Evolutionary conservation across 2,329 filamentous ascomycete species (phyloP).

Genomic region (Delphinella strobiligena): DNA sequence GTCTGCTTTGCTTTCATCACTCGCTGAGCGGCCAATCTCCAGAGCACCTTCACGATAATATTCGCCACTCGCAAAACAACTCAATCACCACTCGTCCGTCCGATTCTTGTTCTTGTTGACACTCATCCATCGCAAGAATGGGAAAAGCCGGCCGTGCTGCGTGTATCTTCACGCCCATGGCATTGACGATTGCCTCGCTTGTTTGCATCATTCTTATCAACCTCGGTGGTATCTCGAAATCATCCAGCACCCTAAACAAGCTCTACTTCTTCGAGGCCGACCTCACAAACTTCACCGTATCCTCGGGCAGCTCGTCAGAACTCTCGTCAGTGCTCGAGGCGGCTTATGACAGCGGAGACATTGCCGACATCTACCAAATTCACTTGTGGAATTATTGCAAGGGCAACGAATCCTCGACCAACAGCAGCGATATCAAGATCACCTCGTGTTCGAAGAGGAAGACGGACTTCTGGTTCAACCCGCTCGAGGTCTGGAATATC

Average conservation of each 20-base stretch:
- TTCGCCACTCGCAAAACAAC: not conserved
- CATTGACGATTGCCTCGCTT: constrained; percentile 65
- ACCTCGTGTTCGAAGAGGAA: constrained; percentile 56
- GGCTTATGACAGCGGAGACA: constrained; percentile 27
- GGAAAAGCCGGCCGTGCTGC: constrained; percentile 65
- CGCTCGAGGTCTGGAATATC: constrained; percentile 54
- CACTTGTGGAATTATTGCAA: constrained; percentile 81
- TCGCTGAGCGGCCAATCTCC: too few species aligned
- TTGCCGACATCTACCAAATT: constrained; percentile 70
- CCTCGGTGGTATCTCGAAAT: constrained; percentile 43
- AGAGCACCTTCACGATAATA: too few species aligned
- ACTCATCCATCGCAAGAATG: constrained; percentile 44
- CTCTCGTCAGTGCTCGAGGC: constrained; percentile 25
- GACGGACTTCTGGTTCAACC: constrained; percentile 66
- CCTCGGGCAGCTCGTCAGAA: constrained; percentile 19
- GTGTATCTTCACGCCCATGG: constrained; percentile 80
- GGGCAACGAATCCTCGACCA: constrained; percentile 36
- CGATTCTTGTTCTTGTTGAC: too few species aligned
- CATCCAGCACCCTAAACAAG: constrained; percentile 32
- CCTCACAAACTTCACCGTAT: constrained; percentile 22
- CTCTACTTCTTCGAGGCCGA: constrained; percentile 44
- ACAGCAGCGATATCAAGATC: constrained; percentile 33
- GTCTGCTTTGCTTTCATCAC: too few species aligned
- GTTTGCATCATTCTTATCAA: constrained; percentile 52
- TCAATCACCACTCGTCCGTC: not conserved